Percentiles rank a stretch among this genome's conserved stretches.
Evolutionary conservation across 2,329 filamentous ascomycete species (phyloP).

Genomic region (Fusarium udum): DNA sequence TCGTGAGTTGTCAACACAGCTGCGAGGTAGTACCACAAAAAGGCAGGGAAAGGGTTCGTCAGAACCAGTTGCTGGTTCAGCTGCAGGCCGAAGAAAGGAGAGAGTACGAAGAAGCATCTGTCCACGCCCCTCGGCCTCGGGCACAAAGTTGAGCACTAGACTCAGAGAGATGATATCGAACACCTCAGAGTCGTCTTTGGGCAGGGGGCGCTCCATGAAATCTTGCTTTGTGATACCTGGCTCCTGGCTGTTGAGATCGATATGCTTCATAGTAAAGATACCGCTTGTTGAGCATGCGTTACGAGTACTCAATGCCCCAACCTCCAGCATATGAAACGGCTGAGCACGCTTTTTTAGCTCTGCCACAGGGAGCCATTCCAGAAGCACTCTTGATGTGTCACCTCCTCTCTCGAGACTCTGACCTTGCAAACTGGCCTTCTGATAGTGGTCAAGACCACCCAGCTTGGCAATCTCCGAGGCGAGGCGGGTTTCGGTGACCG

Average conservation of each 20-base stretch:
- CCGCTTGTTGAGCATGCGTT: conserved; percentile 84
- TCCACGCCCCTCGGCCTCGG: conserved; percentile 77
- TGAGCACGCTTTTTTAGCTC: conserved; percentile 40
- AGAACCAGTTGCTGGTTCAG: conserved; percentile 22
- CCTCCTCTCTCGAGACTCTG: conserved; percentile 73
- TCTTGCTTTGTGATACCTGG: conserved; percentile 86
- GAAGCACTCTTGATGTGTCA: conserved; percentile 71
- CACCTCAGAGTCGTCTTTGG: conserved; percentile 65
- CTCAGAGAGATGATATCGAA: conserved; percentile 95
- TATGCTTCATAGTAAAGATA: conserved; percentile 78
- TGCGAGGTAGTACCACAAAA: conserved; percentile 89
- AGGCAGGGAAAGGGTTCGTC: conserved; percentile 69
- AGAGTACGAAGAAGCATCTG: conserved; percentile 85
- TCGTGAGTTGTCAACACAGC: conserved; percentile 89
- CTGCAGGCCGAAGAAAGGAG: conserved; percentile 67
- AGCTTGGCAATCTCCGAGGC: conserved; percentile 64
- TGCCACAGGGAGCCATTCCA: conserved; percentile 65
- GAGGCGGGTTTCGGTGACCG: conserved; percentile 55
- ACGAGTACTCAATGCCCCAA: conserved; percentile 83
- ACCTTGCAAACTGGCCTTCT: conserved; percentile 74
- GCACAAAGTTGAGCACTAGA: conserved; percentile 93
- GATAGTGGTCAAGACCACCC: conserved; percentile 71
- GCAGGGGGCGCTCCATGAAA: conserved; percentile 89
- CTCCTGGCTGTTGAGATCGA: conserved; percentile 90
- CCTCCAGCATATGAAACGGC: conserved; percentile 78